A percentile compares a stretch with the other conserved stretches of the same genome.
Conservation (phyloP, 2,329 filamentous ascomycete species). For the Epichloe baconii region DNA sequence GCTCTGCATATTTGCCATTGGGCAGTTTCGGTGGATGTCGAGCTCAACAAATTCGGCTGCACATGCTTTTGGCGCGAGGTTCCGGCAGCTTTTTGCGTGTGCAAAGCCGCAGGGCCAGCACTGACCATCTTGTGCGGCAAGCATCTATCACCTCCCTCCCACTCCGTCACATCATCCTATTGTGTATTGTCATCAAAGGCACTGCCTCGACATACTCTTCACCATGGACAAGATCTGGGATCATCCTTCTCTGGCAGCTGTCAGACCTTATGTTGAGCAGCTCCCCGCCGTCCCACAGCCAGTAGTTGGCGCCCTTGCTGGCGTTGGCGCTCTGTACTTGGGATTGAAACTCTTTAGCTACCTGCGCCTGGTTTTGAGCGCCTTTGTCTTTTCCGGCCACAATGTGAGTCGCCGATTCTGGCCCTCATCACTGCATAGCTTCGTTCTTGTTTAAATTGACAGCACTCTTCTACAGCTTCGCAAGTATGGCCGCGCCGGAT, state of each 20-base stretch:
- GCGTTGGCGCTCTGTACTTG: conserved; percentile 46
- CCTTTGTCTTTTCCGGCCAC: conserved; percentile 54
- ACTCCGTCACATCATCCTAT: not conserved
- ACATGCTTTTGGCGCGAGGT: not conserved
- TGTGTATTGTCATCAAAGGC: not conserved
- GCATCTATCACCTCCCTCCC: not conserved
- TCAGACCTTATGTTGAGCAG: conserved; percentile 11
- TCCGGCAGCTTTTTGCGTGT: too few relatives aligned
- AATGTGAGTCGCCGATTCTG: conserved; percentile 33
- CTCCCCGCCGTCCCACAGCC: conserved; percentile 26
- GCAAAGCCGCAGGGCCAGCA: not conserved
- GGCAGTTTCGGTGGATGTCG: not conserved
- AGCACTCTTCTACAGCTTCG: conserved; percentile 46
- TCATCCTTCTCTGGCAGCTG: not conserved
- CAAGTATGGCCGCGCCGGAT: conserved; percentile 81
- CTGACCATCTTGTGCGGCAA: too few relatives aligned
- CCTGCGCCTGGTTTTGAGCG: conserved; percentile 47
- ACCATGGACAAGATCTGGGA: conserved; percentile 17
- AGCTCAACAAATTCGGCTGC: conserved; percentile 5
- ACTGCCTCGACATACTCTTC: not conserved
- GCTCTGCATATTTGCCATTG: not conserved
- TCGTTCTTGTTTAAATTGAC: not conserved
- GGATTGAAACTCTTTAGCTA: conserved; percentile 44
- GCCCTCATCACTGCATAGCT: too few relatives aligned
- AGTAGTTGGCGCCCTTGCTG: conserved; percentile 34